phyloP scores from a whole-genome alignment of 75 land plant genomes.

The Picea glauca region DNA sequence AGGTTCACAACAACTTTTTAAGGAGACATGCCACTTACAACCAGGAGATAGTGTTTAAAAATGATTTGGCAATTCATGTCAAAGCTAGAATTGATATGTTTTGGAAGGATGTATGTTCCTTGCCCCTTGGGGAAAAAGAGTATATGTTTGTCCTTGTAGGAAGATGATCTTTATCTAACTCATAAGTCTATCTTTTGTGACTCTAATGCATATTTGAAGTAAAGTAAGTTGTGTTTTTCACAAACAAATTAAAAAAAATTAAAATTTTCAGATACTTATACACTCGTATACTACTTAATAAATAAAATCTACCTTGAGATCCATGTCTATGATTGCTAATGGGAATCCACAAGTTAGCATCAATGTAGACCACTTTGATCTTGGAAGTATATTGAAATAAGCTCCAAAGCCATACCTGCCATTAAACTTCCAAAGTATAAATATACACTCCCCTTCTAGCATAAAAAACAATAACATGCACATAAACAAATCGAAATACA shows the following conservation, averaged over 20 bases:
- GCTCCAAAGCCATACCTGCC: slow-evolving; percentile 97
- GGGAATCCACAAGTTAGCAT: slow-evolving; percentile 99
- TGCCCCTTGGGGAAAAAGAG: not conserved
- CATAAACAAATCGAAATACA: not conserved
- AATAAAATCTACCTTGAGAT: slow-evolving; percentile 68
- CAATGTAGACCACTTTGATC: slow-evolving; percentile 95
- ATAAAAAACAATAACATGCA: not conserved
- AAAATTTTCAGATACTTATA: too few relatives aligned
- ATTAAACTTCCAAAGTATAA: not conserved
- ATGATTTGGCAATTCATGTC: too few relatives aligned
- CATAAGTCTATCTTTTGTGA: too few relatives aligned
- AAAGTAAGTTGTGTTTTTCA: too few relatives aligned
- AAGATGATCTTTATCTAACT: too few relatives aligned
- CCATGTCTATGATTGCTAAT: slow-evolving; percentile 95
- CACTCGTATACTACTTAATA: not conserved
- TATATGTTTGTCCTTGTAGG: not conserved
- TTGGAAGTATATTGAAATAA: slow-evolving; percentile 87
- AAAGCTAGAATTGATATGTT: too few relatives aligned
- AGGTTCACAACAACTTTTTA: not conserved
- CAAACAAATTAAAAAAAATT: too few relatives aligned
- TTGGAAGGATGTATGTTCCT: not conserved
- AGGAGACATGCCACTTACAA: too few relatives aligned
- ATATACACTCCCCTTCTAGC: not conserved
- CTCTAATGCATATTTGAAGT: too few relatives aligned
- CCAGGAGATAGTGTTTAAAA: too few relatives aligned